These are phyloP conservation scores for Geotrichum europaeum DNA, from an alignment of 1,139 yeast species.

Conservation along the genomic window DNA sequence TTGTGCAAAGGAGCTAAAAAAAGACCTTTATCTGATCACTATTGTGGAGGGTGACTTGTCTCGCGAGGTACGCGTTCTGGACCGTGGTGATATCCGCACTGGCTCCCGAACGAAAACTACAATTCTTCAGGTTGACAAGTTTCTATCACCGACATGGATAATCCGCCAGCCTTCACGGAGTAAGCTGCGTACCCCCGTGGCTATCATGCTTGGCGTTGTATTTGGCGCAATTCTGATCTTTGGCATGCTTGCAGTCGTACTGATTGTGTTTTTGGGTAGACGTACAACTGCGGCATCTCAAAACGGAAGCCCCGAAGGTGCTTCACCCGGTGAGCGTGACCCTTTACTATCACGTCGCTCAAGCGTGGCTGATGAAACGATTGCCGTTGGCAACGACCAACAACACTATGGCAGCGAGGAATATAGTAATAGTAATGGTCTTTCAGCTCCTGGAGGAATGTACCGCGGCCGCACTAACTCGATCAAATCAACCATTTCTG, in stretches of 20 bases:
- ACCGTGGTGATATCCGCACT: constrained; percentile 52
- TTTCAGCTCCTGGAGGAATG: not conserved
- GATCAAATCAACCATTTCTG: constrained; percentile 8
- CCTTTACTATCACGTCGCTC: constrained; percentile 3
- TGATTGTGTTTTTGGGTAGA: constrained; percentile 22
- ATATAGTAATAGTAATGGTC: not conserved
- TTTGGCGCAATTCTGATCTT: constrained; percentile 33
- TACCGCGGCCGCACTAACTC: constrained; percentile 3
- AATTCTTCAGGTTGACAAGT: constrained; percentile 65
- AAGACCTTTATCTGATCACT: constrained; percentile 33
- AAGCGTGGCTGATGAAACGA: not conserved
- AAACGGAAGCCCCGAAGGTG: not conserved
- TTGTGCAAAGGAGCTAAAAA: constrained; percentile 38
- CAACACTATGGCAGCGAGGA: not conserved
- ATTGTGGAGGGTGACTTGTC: constrained; percentile 46
- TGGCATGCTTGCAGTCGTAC: constrained; percentile 22
- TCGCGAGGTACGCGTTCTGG: constrained; percentile 58
- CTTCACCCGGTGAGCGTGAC: not conserved
- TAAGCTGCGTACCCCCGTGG: constrained; percentile 28
- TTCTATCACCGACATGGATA: constrained; percentile 58
- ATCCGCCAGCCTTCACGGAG: constrained; percentile 5
- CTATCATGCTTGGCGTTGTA: constrained; percentile 33
- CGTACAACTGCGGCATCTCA: constrained; percentile 2
- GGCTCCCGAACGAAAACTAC: constrained; percentile 36
- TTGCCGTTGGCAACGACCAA: not conserved